Base-by-base conservation (phyloP, 768 basidiomycete species). In the Tremella yokohamensis region DNA sequence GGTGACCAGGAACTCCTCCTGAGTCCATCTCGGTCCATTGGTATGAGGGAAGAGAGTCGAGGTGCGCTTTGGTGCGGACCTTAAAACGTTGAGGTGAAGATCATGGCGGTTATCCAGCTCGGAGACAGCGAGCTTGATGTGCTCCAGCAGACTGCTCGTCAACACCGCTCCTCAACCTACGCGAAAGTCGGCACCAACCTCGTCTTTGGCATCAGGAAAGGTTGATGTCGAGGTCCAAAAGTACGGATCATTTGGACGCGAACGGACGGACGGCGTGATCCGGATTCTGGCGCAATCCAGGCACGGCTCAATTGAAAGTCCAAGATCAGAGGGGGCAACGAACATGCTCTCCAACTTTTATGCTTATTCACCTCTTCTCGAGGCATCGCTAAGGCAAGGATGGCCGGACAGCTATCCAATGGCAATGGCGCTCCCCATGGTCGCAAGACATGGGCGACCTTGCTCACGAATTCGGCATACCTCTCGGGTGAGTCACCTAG, bases 41-140 rank as follows among this genome's bases (percentile, higher is more conserved):
- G 89, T 85, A 69, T 88, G 90, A 0, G 85, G 89, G 74, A 84
- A 97, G 16, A 96, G 76, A 0, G 76, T 66, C 38, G 81, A 80
- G 1, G 81, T 79, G 69, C 84, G 82, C 71, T 87, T 89, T 0
- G 66, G 62, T 22, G 63, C 25, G 4, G 71, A 73, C 8, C 50
- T n/a, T 7, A 69, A 58, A 20, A 64, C 55, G 1, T 60, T 65
- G 24, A 72, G 37, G 8, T 61, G 54, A 9, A 74, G 57, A 12
- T 49, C 29, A 18, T 63, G 45, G 6, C 61, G 49, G 44, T 64
- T 66, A 8, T 59, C 54, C 3, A 68, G 44, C 20, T 54, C 15
- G 8, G 45, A 37, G 22, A 69, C 49, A 3, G 61, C 52, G 19
- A 29, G 8, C 39, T 64, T 52, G 24, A 67, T 54, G 22, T 70